Conservation (phyloP, 768 basidiomycete species). For the Amanita muscaria region DNA sequence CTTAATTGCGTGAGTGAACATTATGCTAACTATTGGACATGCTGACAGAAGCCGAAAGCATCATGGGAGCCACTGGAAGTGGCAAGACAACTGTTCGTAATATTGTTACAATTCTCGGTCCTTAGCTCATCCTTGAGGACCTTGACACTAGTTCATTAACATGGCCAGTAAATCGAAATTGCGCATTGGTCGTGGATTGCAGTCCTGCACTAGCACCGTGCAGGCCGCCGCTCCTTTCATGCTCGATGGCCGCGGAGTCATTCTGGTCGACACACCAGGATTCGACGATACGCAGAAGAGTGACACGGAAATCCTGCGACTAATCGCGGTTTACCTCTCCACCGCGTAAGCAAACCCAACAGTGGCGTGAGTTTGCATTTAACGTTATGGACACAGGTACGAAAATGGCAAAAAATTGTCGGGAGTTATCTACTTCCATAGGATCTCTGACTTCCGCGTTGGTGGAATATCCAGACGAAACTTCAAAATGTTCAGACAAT, state of each 20-base stretch:
- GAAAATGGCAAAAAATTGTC: conserved; percentile 18
- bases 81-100: conserved; percentile 27
- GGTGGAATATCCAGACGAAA: conserved; percentile 33
- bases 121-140: background rate
- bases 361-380: too few species aligned
- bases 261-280: conserved; percentile 51
- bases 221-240: conserved; percentile 33
- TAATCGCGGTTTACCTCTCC: conserved; percentile 37
- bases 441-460: conserved; percentile 30
- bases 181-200: conserved; percentile 34
- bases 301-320: conserved; percentile 38
- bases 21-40: too few species aligned
- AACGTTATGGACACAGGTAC: too few species aligned
- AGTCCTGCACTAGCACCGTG: conserved; percentile 44
- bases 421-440: conserved; percentile 35
- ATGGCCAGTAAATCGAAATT: conserved; percentile 39
- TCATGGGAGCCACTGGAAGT: conserved; percentile 32
- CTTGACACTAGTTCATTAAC: conserved; percentile 41
- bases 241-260: conserved; percentile 32
- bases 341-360: conserved; percentile 18
- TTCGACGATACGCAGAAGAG: conserved; percentile 46
- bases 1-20: too few species aligned
- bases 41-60: too few species aligned
- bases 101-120: background rate
- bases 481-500: conserved; percentile 35